Conservation (phyloP, 176 grass and related monocot species). For the Bonia amplexicaulis region DNA sequence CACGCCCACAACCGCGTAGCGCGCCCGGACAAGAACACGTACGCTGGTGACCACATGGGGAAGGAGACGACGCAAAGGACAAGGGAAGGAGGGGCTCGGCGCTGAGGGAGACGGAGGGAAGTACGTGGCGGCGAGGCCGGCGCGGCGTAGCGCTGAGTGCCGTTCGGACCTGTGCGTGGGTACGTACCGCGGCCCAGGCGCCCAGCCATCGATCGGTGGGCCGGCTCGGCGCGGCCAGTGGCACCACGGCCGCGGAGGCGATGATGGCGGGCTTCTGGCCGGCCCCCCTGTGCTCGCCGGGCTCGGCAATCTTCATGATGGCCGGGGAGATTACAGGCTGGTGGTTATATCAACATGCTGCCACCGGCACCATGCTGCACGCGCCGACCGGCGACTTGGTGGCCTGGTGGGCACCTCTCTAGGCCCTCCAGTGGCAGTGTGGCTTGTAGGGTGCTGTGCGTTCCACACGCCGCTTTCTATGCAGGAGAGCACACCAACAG, state of each 20-base stretch:
- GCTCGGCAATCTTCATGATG: background rate
- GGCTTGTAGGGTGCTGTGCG: background rate
- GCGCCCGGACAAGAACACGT: constrained; percentile 30
- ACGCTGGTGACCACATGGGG: constrained; percentile 34
- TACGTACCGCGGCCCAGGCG: background rate
- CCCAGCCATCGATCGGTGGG: background rate
- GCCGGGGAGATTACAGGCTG: background rate
- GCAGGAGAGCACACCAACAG: background rate
- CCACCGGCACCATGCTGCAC: background rate
- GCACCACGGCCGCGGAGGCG: background rate
- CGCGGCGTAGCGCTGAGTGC: background rate
- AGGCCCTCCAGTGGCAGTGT: background rate
- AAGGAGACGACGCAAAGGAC: constrained; percentile 19
- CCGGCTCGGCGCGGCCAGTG: background rate
- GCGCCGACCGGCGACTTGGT: background rate
- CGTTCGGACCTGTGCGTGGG: background rate
- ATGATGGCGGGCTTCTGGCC: constrained; percentile 9
- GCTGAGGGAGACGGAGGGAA: too few relatives aligned
- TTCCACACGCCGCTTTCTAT: background rate
- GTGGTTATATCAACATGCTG: background rate
- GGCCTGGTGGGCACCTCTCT: background rate
- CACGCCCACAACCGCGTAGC: constrained; percentile 22
- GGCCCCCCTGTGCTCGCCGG: background rate
- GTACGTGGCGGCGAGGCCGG: background rate
- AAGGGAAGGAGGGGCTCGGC: background rate